These are phyloP conservation scores for Botrytis paeoniae DNA, from an alignment of 2,329 filamentous ascomycete species.

Conservation along the genomic window DNA sequence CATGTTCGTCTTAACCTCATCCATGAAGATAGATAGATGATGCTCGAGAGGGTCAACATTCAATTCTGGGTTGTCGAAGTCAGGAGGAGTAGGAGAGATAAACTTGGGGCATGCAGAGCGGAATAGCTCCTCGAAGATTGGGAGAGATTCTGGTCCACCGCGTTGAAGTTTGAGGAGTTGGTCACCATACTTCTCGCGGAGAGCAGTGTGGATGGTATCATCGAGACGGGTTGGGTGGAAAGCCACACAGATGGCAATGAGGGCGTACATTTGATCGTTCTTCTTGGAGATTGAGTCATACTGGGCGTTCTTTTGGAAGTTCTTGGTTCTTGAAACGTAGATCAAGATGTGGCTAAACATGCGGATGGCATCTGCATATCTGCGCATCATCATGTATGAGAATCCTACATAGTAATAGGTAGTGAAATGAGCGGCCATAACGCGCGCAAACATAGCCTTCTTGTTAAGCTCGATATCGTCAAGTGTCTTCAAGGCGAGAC, in stretches of 20 bases:
- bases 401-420: constrained; percentile 99
- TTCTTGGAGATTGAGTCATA: constrained; percentile 99
- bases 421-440: constrained; percentile 99
- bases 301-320: constrained; percentile 98
- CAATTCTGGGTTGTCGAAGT: constrained; percentile 94
- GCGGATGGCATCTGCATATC: constrained; percentile 97
- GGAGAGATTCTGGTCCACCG: constrained; percentile 90
- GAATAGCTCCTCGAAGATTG: constrained; percentile 98
- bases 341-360: constrained; percentile 99
- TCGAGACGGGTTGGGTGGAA: constrained; percentile 97
- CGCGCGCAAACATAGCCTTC: constrained; percentile 99
- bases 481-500: constrained; percentile 94
- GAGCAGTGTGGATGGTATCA: constrained; percentile 97
- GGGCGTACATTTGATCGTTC: constrained; percentile 99
- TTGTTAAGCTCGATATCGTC: constrained; percentile 99
- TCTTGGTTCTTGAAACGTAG: constrained; percentile 98
- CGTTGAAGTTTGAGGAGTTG: constrained; percentile 96
- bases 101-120: constrained; percentile 97
- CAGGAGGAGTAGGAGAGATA: constrained; percentile 93
- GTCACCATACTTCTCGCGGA: constrained; percentile 98
- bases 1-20: constrained; percentile 99
- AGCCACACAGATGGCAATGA: constrained; percentile 97
- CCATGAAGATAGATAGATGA: constrained; percentile 97
- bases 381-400: constrained; percentile 99
- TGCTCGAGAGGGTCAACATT: constrained; percentile 98